Base-by-base conservation (phyloP, 129 eudicot species). In the Flaveria trinervia region DNA sequence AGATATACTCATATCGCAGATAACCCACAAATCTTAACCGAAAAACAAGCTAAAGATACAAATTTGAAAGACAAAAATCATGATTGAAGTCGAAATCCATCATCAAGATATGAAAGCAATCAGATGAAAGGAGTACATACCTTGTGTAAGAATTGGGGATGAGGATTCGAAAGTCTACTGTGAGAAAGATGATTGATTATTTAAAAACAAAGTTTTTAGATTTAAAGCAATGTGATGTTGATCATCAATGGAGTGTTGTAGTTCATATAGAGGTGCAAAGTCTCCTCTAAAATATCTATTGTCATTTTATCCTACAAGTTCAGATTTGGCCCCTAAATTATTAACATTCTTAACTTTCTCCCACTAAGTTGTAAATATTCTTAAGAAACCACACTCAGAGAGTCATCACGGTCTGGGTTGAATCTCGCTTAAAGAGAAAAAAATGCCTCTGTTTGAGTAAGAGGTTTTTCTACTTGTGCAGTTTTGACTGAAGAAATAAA, bases 151-250 rank as follows among this genome's bases (percentile, higher is more conserved):
- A 77, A 39, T 18, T 67, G 28, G 66, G 17, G 66, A 33, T 65
- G 3, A 18, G 9, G 80, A 76, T 65, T 49, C 43, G 36, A 66
- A 51, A 30, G 71, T 61, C 28, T 52, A 74, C 18, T 25, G n/a
- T 14, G 71, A 62, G 60, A 59, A 28, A 18, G 72, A 76, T 22
- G 73, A 36, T 51, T 7, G 22, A 50, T 77, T 77, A 62, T 41
- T 61, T 59, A 26, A 57, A 13, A 30, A 65, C 73, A 30, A 77
- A 65, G 70, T 52, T 13, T 39, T 7, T 66, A 14, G 80, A 55
- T 76, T 76, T 15, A 44, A 76, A 76, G 80, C 52, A 76, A 76
- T 43, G 43, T 76, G 66, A 77, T 36, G 25, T 41, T 52, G 43
- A 33, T 52, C 26, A 20, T 20, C n/a, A 33, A 60, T 49, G 65